These are phyloP conservation scores for Crucibulum cyathiforme DNA, from an alignment of 1,284 basidiomycete species.

Conservation along the genomic window DNA sequence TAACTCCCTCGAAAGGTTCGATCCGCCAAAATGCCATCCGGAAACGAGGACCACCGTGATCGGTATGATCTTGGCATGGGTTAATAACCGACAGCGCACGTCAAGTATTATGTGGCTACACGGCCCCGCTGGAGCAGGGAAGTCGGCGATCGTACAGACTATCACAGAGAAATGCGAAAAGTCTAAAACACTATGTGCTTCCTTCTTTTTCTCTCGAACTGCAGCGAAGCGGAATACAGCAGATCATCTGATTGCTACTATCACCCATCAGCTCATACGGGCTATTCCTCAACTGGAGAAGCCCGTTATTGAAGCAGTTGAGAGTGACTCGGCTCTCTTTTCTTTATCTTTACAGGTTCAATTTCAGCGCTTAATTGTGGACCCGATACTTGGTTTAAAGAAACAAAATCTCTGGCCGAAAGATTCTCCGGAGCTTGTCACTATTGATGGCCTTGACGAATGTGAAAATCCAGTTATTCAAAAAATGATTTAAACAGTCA, in stretches of 20 bases:
- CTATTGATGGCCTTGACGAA: conserved; percentile 11
- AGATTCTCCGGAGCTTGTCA: neutral
- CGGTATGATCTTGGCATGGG: neutral
- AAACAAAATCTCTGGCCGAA: neutral
- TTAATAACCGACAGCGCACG: neutral
- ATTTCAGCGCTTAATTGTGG: neutral
- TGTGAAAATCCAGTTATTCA: conserved; percentile 4
- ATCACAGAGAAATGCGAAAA: neutral
- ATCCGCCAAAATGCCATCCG: neutral
- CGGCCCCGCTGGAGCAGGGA: neutral
- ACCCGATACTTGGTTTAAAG: neutral
- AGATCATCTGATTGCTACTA: neutral
- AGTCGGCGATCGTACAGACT: neutral
- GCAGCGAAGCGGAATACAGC: neutral
- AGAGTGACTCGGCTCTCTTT: neutral
- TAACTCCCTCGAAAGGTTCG: too few relatives aligned
- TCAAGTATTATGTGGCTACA: neutral
- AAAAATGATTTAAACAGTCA: neutral
- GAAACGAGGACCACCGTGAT: neutral
- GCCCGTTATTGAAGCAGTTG: conserved; percentile 6
- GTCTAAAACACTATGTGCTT: neutral
- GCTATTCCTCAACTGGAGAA: neutral
- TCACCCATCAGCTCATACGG: neutral
- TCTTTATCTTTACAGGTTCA: neutral
- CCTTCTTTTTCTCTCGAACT: neutral